phyloP scores from a whole-genome alignment of 2,329 filamentous ascomycete species.

The Pseudocercospora crystallina region DNA sequence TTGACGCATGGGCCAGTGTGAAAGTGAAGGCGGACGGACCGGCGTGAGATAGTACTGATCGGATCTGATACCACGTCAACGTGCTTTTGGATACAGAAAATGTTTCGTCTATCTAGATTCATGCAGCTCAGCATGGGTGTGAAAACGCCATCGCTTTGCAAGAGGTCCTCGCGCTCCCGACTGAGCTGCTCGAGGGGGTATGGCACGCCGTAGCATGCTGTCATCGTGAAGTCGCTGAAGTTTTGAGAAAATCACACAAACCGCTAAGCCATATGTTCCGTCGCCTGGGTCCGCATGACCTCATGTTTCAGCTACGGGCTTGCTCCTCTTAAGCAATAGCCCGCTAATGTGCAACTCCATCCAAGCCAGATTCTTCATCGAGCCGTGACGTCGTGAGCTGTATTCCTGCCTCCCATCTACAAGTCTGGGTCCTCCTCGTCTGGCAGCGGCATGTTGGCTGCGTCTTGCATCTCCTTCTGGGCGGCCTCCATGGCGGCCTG shows the following conservation, averaged over 20 bases:
- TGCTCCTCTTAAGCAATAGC: slow-evolving; percentile 16
- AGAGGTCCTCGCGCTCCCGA: slow-evolving; percentile 8
- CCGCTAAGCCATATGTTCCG: slow-evolving; percentile 26
- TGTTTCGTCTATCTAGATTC: slow-evolving; percentile 32
- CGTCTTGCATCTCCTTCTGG: slow-evolving; percentile 82
- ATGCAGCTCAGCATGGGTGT: slow-evolving; percentile 22
- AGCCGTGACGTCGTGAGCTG: slow-evolving; percentile 23
- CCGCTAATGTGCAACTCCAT: slow-evolving; percentile 20
- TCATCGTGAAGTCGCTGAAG: slow-evolving; percentile 21
- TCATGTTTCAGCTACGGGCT: slow-evolving; percentile 16
- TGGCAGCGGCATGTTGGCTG: slow-evolving; percentile 80
- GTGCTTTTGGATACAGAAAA: slow-evolving; percentile 26
- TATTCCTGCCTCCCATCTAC: slow-evolving; percentile 37
- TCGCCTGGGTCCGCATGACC: slow-evolving; percentile 29
- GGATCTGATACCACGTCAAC: slow-evolving; percentile 5
- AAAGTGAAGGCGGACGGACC: no score
- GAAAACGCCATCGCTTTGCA: slow-evolving; percentile 30
- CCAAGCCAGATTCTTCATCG: slow-evolving; percentile 16
- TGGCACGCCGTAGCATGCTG: slow-evolving; percentile 17
- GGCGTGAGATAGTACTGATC: no score
- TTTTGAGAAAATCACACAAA: slow-evolving; percentile 28
- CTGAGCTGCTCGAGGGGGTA: slow-evolving; percentile 17
- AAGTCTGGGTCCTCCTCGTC: slow-evolving; percentile 82
- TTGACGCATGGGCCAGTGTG: no score
- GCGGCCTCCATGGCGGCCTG: slow-evolving; percentile 77